Evolutionary conservation across 768 basidiomycete species (phyloP).

Genomic region (Phanerodontia chrysosporium): DNA sequence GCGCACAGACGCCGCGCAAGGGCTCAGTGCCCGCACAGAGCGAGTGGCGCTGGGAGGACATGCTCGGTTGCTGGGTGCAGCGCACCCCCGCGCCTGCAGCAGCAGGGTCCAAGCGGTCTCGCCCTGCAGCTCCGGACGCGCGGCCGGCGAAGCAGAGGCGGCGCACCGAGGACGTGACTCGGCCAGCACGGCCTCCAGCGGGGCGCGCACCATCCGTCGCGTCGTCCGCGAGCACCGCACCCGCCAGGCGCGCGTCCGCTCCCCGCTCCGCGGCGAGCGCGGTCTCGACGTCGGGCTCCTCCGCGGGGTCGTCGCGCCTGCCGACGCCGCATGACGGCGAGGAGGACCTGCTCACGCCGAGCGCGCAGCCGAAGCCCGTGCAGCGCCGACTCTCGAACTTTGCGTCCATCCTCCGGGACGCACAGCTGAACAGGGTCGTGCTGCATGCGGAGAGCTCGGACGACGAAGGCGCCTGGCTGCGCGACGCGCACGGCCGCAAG

Average conservation of each 20-base stretch:
- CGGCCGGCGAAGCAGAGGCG: neutral
- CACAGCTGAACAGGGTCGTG: conserved; percentile 3
- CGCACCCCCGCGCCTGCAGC: conserved; percentile 25
- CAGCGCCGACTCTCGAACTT: conserved; percentile 3
- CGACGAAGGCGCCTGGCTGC: neutral
- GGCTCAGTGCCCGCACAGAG: neutral
- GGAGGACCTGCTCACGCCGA: neutral
- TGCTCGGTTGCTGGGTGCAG: conserved; percentile 41
- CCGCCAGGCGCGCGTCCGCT: neutral
- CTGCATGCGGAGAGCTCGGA: conserved; percentile 1
- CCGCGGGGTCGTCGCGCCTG: neutral
- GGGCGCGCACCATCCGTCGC: neutral
- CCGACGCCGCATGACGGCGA: conserved; percentile 1
- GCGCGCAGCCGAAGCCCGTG: neutral
- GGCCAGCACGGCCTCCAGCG: neutral
- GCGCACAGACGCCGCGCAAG: conserved; percentile 8
- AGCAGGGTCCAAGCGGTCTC: neutral
- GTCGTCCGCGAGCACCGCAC: neutral
- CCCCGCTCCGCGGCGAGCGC: neutral
- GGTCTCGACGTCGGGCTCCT: neutral
- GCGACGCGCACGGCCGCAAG: neutral
- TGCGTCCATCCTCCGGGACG: conserved; percentile 2
- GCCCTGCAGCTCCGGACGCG: neutral
- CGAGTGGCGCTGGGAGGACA: conserved; percentile 48
- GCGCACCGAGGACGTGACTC: neutral